These are phyloP conservation scores for Persicaria maculosa DNA, from an alignment of 148 eudicot species.

Conservation along the genomic window DNA sequence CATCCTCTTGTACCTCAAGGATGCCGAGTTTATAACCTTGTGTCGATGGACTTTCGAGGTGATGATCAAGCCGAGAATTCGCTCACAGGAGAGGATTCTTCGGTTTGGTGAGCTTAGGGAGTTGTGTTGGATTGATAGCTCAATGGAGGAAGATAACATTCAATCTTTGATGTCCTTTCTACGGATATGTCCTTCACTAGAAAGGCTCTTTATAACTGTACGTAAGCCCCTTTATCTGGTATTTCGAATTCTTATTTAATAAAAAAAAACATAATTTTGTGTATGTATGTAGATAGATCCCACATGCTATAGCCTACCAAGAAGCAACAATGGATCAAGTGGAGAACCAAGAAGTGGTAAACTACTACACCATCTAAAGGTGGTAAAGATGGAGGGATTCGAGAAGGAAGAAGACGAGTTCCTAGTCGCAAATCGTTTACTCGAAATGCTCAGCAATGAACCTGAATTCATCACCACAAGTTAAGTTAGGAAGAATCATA, in stretches of 20 bases:
- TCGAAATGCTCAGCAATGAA: neutral
- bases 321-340: neutral
- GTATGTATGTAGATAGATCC: slow-evolving; percentile 8
- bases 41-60: slow-evolving; percentile 9
- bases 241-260: neutral
- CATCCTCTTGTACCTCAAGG: neutral
- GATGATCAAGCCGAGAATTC: neutral
- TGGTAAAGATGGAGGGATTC: slow-evolving; percentile 9
- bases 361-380: neutral
- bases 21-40: neutral
- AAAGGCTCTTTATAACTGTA: slow-evolving; percentile 9
- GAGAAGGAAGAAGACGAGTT: neutral
- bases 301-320: slow-evolving; percentile 3
- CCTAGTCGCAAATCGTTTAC: neutral
- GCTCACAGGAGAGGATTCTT: neutral
- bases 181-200: neutral
- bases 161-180: neutral
- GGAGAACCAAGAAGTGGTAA: neutral
- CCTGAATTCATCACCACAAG: neutral
- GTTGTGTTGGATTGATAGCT: slow-evolving; percentile 18
- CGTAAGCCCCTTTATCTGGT: neutral
- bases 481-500: too few relatives aligned
- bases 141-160: slow-evolving; percentile 5
- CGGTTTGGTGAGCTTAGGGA: slow-evolving; percentile 10
- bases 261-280: neutral